phyloP scores from a whole-genome alignment of 768 basidiomycete genomes.

The Tricholoma flavovirens region DNA sequence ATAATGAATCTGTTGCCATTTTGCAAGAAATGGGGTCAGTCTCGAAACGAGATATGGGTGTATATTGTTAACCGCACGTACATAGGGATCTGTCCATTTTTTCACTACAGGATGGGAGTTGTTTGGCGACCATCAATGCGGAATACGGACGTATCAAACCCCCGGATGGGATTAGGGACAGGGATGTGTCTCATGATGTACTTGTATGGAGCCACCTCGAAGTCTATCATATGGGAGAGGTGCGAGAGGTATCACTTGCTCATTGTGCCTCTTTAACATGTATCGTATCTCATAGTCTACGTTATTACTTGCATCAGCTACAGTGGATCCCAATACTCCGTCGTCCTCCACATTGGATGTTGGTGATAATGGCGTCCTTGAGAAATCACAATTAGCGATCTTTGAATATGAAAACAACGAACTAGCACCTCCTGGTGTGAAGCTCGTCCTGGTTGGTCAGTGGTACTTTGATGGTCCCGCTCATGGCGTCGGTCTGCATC shows the following conservation, averaged over 20 bases:
- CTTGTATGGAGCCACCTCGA: slow-evolving; percentile 42
- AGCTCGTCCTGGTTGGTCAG: slow-evolving; percentile 44
- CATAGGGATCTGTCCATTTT: slow-evolving; percentile 50
- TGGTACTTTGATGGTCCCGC: slow-evolving; percentile 50
- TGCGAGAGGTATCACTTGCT: slow-evolving; percentile 14
- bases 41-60: background rate
- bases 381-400: slow-evolving; percentile 34
- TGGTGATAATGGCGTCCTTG: slow-evolving; percentile 26
- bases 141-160: slow-evolving; percentile 22
- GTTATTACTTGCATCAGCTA: slow-evolving; percentile 43
- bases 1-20: slow-evolving; percentile 38
- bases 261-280: slow-evolving; percentile 6
- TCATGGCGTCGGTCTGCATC: slow-evolving; percentile 38
- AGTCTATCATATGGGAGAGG: slow-evolving; percentile 34
- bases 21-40: slow-evolving; percentile 65
- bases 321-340: slow-evolving; percentile 30
- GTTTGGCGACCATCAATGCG: slow-evolving; percentile 24
- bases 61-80: background rate
- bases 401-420: slow-evolving; percentile 32
- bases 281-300: slow-evolving; percentile 23
- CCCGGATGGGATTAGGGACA: slow-evolving; percentile 29
- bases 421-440: slow-evolving; percentile 25
- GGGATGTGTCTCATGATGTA: slow-evolving; percentile 25
- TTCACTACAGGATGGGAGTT: slow-evolving; percentile 45
- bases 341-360: slow-evolving; percentile 24